Base-by-base conservation (phyloP, 179 eudicot genomes). In the Heliamphora pulchella region DNA sequence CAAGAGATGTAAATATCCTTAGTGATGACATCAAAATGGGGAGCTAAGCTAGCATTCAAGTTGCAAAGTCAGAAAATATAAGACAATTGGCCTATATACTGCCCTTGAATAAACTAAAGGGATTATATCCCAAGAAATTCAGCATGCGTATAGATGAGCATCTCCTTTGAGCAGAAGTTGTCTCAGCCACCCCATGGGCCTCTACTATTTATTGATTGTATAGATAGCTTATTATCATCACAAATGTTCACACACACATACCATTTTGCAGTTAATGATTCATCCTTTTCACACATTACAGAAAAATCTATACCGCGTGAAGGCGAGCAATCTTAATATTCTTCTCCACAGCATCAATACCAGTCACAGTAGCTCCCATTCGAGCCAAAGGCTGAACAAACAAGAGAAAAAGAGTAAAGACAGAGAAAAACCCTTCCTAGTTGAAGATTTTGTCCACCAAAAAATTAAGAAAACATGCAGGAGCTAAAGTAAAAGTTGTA, bases 331-430 rank as follows among this genome's bases (percentile, higher is more conserved):
- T 91, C 81, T 87, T 90, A 86, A 96, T 88, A 81, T 96, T 96
- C 84, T 92, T 90, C 80, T 96, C 99, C 85, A 90, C 94, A 64
- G 94, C 98, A 86, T 96, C 99, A 80, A 96, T 68, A 76, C 96
- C 99, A 13, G 87, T 96, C 43, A 96, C 99, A 64, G 87, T 80
- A 82, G 99, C 99, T 82, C 99, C 99, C 98, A 96, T 88, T 10
- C 97, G 93, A 79, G 99, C 97, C 91, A 96, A 88, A 79, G 99
- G 97, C 99, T 96, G 88, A 79, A 41, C 65, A 80, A 75, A 66
- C 57, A 15, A 84, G 59, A 80, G 59, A 55, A 58, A 72, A 17
- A 22, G 66, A 66, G 22, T 43, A 15, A 22, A 75, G 62, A 9
- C 11, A 74, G 17, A 64, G 11, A 64, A 51, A 47, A 14, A 58